Evolutionary conservation across 148 eudicot genomes (phyloP).

Genomic region (Oxyria digyna): DNA sequence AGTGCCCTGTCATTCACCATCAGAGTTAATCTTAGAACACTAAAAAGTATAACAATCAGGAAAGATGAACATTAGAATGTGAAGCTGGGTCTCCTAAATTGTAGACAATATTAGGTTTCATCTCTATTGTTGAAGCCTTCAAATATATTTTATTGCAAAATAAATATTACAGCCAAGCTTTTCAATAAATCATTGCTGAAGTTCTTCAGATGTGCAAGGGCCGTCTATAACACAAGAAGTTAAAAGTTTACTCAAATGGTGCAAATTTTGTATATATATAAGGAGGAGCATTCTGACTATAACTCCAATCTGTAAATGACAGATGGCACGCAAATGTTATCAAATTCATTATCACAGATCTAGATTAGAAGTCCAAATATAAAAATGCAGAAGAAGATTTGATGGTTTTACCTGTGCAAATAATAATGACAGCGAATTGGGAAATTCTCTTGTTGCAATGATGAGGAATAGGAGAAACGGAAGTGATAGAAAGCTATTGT

Average conservation of each 20-base stretch:
- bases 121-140: not conserved
- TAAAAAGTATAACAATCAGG: not conserved
- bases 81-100: no score
- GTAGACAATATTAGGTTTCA: not conserved
- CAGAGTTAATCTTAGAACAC: conserved; percentile 10
- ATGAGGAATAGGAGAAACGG: conserved; percentile 81
- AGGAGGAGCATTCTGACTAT: no score
- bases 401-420: conserved; percentile 55
- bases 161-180: not conserved
- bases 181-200: not conserved
- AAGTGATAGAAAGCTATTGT: conserved; percentile 77
- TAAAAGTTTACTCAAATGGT: no score
- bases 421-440: conserved; percentile 52
- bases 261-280: no score
- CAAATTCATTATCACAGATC: not conserved
- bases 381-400: not conserved
- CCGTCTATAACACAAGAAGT: no score
- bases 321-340: not conserved
- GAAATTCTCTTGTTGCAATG: conserved; percentile 70
- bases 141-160: not conserved
- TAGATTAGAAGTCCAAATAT: not conserved
- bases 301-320: no score
- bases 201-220: not conserved
- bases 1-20: conserved; percentile 48
- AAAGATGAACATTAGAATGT: no score